Percentiles rank a stretch among this genome's conserved stretches.
Evolutionary conservation across 345 rosid species (phyloP).

Genomic region (Syzygium jambos): DNA sequence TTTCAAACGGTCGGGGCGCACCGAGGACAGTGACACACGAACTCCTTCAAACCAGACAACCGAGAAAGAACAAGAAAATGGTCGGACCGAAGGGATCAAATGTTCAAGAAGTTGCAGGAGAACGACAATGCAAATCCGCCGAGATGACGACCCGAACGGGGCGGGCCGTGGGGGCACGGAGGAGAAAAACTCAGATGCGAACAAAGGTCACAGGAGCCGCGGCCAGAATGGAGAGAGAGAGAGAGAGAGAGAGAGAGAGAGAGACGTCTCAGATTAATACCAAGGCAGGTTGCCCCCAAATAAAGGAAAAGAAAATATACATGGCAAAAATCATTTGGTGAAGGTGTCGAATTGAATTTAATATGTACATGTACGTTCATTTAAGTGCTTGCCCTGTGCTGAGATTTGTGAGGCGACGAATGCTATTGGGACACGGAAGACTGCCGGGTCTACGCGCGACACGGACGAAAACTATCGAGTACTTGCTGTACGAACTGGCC

Average conservation of each 20-base stretch:
- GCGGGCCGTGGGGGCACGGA: not conserved
- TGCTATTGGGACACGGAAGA: not conserved
- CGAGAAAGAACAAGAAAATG: not conserved
- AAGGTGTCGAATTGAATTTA: not conserved
- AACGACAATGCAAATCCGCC: not conserved
- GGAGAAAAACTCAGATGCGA: not conserved
- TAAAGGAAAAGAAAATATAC: too few relatives aligned
- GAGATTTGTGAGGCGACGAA: not conserved
- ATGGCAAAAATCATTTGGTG: not conserved
- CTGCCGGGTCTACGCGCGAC: not conserved
- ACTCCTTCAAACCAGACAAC: not conserved
- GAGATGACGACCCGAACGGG: not conserved
- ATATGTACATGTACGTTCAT: not conserved
- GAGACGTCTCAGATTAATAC: not conserved
- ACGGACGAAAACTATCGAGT: not conserved
- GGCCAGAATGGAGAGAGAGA: not conserved
- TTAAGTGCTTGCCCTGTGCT: too few relatives aligned
- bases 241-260: not conserved
- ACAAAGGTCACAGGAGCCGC: not conserved
- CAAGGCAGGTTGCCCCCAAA: too few relatives aligned
- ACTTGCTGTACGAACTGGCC: accelerated
- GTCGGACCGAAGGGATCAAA: not conserved
- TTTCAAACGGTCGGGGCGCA: not conserved
- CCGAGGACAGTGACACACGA: not conserved
- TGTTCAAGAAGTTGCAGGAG: not conserved